These are phyloP conservation scores for Saccharomyces pastorianus DNA, from an alignment of 1,139 yeast genomes.

Conservation along the genomic window DNA sequence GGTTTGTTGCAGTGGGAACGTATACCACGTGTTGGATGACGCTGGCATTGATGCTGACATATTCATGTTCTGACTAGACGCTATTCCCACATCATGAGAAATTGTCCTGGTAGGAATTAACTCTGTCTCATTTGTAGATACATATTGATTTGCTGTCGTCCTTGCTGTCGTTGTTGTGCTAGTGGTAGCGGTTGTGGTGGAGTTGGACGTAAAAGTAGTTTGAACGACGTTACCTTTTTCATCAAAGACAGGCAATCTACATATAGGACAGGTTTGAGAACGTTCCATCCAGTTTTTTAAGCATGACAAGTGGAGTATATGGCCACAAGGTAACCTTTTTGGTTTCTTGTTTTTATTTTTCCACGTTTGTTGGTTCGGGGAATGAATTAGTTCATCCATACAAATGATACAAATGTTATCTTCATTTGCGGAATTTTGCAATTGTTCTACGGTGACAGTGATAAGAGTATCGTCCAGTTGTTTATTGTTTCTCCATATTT, in stretches of 20 bases:
- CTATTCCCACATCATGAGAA: neutral
- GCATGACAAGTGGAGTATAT: conserved; percentile 84
- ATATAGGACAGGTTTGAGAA: conserved; percentile 86
- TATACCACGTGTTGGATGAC: neutral
- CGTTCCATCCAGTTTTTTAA: conserved; percentile 89
- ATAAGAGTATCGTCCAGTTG: conserved; percentile 59
- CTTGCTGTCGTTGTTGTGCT: neutral
- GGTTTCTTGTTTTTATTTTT: conserved; percentile 37
- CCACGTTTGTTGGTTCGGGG: conserved; percentile 3
- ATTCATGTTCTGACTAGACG: neutral
- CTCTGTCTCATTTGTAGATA: neutral
- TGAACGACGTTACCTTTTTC: conserved; percentile 20
- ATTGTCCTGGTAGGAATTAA: neutral
- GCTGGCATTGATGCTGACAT: neutral
- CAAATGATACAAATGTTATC: conserved; percentile 39
- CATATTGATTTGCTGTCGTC: neutral
- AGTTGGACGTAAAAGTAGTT: neutral
- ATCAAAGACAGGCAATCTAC: conserved; percentile 64
- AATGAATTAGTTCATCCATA: conserved; percentile 27
- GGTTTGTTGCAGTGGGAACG: neutral
- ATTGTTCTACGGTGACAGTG: conserved; percentile 53
- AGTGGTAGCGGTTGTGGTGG: neutral
- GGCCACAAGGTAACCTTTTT: conserved; percentile 74
- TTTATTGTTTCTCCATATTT: conserved; percentile 53
- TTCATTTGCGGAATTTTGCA: conserved; percentile 49